Evolutionary conservation across 441 rosid species (phyloP).

Genomic region (Jatropha podagrica): DNA sequence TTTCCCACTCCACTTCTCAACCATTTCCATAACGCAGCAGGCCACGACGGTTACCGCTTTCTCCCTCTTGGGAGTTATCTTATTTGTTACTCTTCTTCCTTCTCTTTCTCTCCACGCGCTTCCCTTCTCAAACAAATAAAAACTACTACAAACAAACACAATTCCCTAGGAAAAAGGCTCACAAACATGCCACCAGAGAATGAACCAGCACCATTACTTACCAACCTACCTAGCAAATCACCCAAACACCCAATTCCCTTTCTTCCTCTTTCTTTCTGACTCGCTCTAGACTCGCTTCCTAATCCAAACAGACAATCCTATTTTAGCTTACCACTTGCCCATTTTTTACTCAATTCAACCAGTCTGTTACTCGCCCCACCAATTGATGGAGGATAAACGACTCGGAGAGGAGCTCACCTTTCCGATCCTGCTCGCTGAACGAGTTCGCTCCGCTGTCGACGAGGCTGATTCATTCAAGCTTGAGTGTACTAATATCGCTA

Average conservation of each 20-base stretch:
- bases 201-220: neutral
- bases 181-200: conserved; percentile 24
- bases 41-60: neutral
- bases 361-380: neutral
- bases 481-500: conserved; percentile 43
- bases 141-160: neutral
- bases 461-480: conserved; percentile 45
- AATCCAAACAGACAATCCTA: too few species aligned
- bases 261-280: neutral
- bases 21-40: neutral
- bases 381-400: conserved; percentile 44
- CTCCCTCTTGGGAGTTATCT: too few species aligned
- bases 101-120: conserved; percentile 14
- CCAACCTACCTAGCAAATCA: neutral
- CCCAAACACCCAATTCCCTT: neutral
- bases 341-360: neutral
- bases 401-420: conserved; percentile 43
- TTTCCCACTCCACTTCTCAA: neutral
- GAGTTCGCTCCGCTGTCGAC: conserved; percentile 37
- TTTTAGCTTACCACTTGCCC: too few species aligned
- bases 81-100: neutral
- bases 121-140: neutral
- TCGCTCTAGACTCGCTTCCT: neutral
- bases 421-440: conserved; percentile 42
- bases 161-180: conserved; percentile 8